Evolutionary conservation across 768 basidiomycete genomes (phyloP).

Genomic region (Clavaria fumosa): DNA sequence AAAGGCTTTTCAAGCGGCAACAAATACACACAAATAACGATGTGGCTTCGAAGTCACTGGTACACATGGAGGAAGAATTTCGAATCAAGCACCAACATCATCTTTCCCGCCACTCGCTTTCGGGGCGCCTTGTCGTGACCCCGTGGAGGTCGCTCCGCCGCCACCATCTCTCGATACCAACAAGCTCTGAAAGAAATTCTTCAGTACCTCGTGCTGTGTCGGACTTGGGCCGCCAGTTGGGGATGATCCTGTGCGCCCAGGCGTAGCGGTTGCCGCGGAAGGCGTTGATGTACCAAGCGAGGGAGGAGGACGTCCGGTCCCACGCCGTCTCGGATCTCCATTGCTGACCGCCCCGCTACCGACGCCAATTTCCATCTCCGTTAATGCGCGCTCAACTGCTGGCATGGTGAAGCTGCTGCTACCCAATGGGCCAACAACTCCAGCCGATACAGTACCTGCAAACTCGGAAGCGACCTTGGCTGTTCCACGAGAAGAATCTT

Average conservation of each 20-base stretch:
- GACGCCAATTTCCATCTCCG: conserved; percentile 68
- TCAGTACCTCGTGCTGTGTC: conserved; percentile 68
- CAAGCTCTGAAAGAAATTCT: conserved; percentile 79
- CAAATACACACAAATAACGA: conserved; percentile 7
- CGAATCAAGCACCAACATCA: conserved; percentile 13
- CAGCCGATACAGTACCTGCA: conserved; percentile 34
- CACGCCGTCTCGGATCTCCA: conserved; percentile 17
- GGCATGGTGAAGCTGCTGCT: conserved; percentile 77
- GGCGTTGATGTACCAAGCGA: conserved; percentile 22
- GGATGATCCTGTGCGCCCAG: no score
- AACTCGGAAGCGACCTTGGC: conserved; percentile 68
- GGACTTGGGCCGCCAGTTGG: conserved; percentile 40
- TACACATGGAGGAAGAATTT: not conserved
- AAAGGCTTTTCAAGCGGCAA: no score
- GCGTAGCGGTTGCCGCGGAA: conserved; percentile 18
- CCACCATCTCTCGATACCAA: conserved; percentile 52
- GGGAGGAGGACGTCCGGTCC: conserved; percentile 23
- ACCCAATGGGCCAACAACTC: conserved; percentile 88
- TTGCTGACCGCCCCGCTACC: conserved; percentile 14
- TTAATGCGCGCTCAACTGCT: conserved; percentile 73
- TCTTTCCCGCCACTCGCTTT: conserved; percentile 23
- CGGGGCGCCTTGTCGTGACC: conserved; percentile 23
- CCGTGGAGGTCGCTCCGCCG: conserved; percentile 15
- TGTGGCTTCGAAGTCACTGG: conserved; percentile 7
- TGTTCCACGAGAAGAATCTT: conserved; percentile 76